Evolutionary conservation across 2,329 filamentous ascomycete genomes (phyloP).

Genomic region (Colletotrichum shisoi): DNA sequence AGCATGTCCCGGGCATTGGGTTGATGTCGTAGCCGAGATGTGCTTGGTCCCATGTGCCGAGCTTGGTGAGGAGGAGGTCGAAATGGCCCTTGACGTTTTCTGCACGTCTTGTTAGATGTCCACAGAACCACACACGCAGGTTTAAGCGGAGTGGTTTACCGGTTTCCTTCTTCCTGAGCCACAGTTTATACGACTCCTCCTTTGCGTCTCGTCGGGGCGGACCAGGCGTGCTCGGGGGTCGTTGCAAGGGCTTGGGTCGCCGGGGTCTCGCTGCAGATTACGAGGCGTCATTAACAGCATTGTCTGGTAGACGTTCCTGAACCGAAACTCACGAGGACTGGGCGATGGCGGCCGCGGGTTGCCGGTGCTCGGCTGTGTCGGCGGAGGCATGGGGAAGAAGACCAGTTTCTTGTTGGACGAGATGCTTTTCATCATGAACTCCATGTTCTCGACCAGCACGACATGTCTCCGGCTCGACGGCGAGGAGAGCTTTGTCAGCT

Average conservation of each 20-base stretch:
- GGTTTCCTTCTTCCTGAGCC: slow-evolving; percentile 12
- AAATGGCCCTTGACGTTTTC: not conserved
- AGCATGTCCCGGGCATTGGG: slow-evolving; percentile 38
- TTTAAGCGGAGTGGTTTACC: not conserved
- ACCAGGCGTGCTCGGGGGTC: not conserved
- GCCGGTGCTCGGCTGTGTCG: not conserved
- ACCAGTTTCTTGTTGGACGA: slow-evolving; percentile 1
- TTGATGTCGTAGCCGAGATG: slow-evolving; percentile 27
- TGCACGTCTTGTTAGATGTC: not conserved
- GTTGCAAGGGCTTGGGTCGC: not conserved
- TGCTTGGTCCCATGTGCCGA: slow-evolving; percentile 22
- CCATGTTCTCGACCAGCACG: slow-evolving; percentile 22
- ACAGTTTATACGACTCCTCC: slow-evolving; percentile 5
- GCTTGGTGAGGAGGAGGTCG: slow-evolving; percentile 1
- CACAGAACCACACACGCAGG: too few species aligned
- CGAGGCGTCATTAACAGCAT: not conserved
- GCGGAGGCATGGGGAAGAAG: slow-evolving; percentile 8
- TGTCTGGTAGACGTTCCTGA: too few species aligned
- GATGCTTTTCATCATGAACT: slow-evolving; percentile 17
- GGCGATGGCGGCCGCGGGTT: not conserved
- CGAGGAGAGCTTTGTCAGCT: slow-evolving; percentile 40
- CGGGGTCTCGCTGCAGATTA: not conserved
- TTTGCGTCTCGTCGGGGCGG: slow-evolving; percentile 1
- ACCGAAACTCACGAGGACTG: not conserved
- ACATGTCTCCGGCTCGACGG: slow-evolving; percentile 36